Base-by-base conservation (phyloP, 1,284 basidiomycete genomes). In the Cryptococcus sp. region DNA sequence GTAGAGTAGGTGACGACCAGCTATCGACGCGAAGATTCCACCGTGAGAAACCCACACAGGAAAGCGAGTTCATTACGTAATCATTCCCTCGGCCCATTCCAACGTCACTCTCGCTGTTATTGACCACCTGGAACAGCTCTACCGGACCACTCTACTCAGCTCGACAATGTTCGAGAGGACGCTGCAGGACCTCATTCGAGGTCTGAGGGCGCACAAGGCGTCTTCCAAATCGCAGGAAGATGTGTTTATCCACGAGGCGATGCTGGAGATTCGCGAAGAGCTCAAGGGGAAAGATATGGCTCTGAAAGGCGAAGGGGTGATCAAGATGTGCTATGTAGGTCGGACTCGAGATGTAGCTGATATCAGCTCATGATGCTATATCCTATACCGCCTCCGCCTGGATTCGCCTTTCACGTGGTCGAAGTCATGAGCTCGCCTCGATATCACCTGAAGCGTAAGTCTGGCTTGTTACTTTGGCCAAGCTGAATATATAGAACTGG, bases 271-370 rank as follows among this genome's bases (percentile, higher is more conserved):
- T 62, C 78, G 89, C 52, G 78, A 81, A 50, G 95, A 99, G 76
- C 84, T 97, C 63, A 86, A 83, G 73, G 83, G 81, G 63, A 91
- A 90, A 65, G 95, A 98, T 67, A 94, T 97, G 87, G 88, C 91
- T 58, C 80, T 98, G 59, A 98, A 99, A 74, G 90, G 91, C 0
- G 91, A 82, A 26, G 95, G 92, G 0, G 83, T 97, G 35, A 79
- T 98, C 67, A 99, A 99, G 75, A 83, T 97, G 56, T 91, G 89
- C 64, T 99, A 97, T 75, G 92, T 94, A 74, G 73, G 87, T 80
- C 16, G 21, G 6, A 3, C 18, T 19, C 31, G 4, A 10, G 38
- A 23, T 2, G 33, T n/a, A 46, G 51, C 51, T 58, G 49, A 53
- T 24, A 23, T 43, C 49, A 74, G 73, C 62, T 74, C 28, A 70